Conservation (phyloP, 2,329 filamentous ascomycete species). For the Pseudocercospora fijiensis region DNA sequence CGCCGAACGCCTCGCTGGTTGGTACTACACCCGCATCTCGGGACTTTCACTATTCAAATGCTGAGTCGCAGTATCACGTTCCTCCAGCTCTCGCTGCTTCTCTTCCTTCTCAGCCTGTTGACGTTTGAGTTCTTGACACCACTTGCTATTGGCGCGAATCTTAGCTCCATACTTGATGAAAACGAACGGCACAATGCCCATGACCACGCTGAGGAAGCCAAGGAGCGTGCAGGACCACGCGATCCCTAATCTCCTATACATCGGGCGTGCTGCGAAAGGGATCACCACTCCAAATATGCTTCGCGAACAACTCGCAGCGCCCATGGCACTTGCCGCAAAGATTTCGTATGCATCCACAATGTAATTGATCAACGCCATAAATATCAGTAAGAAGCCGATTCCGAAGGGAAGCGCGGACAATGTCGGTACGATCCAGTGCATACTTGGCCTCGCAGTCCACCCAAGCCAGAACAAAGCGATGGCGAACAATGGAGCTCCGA, state of each 20-base stretch:
- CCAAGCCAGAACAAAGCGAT: conserved; percentile 58
- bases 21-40: conserved; percentile 26
- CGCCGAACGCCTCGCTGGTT: conserved; percentile 9
- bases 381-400: conserved; percentile 53
- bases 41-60: conserved; percentile 14
- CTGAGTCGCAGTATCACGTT: conserved; percentile 7
- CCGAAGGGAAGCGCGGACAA: conserved; percentile 51
- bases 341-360: conserved; percentile 65
- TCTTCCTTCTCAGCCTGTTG: conserved; percentile 43
- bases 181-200: conserved; percentile 58
- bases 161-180: conserved; percentile 56
- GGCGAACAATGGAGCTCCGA: conserved; percentile 46
- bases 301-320: conserved; percentile 78
- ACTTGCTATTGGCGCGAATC: conserved; percentile 59
- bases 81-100: conserved; percentile 17
- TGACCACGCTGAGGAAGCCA: conserved; percentile 49
- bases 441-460: conserved; percentile 47
- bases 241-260: conserved; percentile 69
- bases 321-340: conserved; percentile 74
- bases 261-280: conserved; percentile 49
- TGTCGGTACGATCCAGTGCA: conserved; percentile 51
- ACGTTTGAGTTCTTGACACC: conserved; percentile 60
- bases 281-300: conserved; percentile 70
- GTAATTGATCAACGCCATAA: conserved; percentile 61
- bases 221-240: conserved; percentile 62